Conservation (phyloP, 495 filamentous ascomycete genomes). For the Penicillium simplicissimum region DNA sequence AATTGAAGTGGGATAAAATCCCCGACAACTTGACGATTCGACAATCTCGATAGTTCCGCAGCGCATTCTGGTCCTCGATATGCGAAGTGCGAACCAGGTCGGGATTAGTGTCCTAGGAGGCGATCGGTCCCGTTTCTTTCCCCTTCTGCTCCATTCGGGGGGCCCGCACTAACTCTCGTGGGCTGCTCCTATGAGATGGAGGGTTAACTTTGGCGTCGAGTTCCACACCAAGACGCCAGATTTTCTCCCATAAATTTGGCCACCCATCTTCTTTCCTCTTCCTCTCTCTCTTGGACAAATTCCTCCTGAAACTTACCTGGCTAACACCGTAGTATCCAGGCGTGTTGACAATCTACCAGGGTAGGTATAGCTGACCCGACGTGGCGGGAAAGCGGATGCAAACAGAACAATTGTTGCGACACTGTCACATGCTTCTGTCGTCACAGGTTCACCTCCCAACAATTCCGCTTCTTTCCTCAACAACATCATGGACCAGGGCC, state of each 20-base stretch:
- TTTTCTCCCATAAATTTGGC: slow-evolving; percentile 18
- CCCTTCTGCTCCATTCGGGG: slow-evolving; percentile 33
- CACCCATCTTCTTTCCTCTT: background rate
- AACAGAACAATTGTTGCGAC: slow-evolving; percentile 24
- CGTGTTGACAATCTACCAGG: background rate
- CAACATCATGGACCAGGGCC: slow-evolving; percentile 45
- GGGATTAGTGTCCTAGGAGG: slow-evolving; percentile 11
- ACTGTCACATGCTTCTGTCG: slow-evolving; percentile 41
- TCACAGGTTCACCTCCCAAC: slow-evolving; percentile 21
- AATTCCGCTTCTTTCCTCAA: slow-evolving; percentile 18
- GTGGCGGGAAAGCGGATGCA: slow-evolving; percentile 12
- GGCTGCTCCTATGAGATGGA: slow-evolving; percentile 13
- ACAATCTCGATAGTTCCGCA: background rate
- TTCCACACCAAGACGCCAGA: slow-evolving; percentile 20
- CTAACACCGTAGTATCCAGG: background rate
- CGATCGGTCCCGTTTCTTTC: slow-evolving; percentile 27
- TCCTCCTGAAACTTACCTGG: background rate
- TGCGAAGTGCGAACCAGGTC: background rate
- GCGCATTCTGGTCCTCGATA: background rate
- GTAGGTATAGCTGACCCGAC: slow-evolving; percentile 9
- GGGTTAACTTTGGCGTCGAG: slow-evolving; percentile 8
- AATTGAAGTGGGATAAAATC: background rate
- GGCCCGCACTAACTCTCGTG: slow-evolving; percentile 23
- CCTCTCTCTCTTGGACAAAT: background rate
- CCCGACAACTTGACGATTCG: background rate